phyloP scores from a whole-genome alignment of 441 rosid species.

The Eruca vesicaria region DNA sequence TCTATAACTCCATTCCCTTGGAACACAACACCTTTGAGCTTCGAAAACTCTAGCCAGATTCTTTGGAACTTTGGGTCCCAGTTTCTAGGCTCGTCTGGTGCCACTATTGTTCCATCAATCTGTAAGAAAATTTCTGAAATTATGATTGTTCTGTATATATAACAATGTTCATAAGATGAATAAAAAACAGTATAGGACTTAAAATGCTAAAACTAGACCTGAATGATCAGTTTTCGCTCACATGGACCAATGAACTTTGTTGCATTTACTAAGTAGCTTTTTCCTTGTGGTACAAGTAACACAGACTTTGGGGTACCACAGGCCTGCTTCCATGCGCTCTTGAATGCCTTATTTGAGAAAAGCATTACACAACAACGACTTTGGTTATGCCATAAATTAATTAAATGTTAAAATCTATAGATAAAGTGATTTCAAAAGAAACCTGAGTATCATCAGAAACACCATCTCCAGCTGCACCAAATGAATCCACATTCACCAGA shows the following conservation, averaged over 20 bases:
- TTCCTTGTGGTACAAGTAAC: slow-evolving; percentile 70
- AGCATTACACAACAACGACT: not conserved
- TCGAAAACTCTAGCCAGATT: slow-evolving; percentile 68
- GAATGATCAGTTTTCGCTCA: slow-evolving; percentile 60
- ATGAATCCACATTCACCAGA: slow-evolving; percentile 85
- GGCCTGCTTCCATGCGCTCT: slow-evolving; percentile 68
- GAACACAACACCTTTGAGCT: slow-evolving; percentile 65
- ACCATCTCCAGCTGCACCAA: slow-evolving; percentile 89
- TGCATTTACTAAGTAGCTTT: slow-evolving; percentile 69
- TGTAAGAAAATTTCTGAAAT: slow-evolving; percentile 20
- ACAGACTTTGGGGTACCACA: slow-evolving; percentile 59
- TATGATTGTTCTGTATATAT: not conserved
- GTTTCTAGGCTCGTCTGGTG: slow-evolving; percentile 72
- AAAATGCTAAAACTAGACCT: slow-evolving; percentile 44
- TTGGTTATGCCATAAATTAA: not conserved
- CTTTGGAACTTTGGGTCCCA: slow-evolving; percentile 74
- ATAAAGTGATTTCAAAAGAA: not conserved
- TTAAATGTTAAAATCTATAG: not conserved
- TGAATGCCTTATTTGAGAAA: slow-evolving; percentile 56
- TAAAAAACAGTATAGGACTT: too few relatives aligned
- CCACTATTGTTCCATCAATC: slow-evolving; percentile 88
- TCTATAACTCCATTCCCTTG: slow-evolving; percentile 87
- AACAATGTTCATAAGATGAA: too few relatives aligned
- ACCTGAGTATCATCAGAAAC: slow-evolving; percentile 91
- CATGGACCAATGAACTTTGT: slow-evolving; percentile 87